Evolutionary conservation across 208 protist species (phyloP), one percentile per base, ranked within the genome.

Genomic region (Paratrypanosoma confusum): DNA sequence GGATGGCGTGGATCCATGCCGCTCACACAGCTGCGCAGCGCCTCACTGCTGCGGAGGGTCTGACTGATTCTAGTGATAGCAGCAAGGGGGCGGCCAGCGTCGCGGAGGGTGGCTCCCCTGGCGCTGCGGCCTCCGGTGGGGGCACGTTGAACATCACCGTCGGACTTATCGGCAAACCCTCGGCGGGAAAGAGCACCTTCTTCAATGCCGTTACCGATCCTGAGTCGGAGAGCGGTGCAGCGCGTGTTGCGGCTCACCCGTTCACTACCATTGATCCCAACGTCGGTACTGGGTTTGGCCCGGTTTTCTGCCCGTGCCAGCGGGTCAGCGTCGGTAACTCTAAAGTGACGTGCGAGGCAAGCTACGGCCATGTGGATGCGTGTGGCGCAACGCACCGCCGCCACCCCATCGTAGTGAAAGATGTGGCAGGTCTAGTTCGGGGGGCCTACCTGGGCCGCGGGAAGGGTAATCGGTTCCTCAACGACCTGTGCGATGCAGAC

Each of bases 201-300:
- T 95, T 96, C 58, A 97, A 96, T 62, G 88, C 89, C 35, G 61
- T 90, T 32, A 90, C 82, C 1, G 77, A 92, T 48, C 84, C 84
- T 6, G 48, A 67, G 17, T 67, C 48, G 38, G 84, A 84, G 62
- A 64, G 56, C 32, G 67, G 56, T n/a, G 86, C 71, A 5, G 93
- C 93, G 31, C 71, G 74, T 4, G 81, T 95, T 2, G 90, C 81
- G 11, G 80, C 87, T 3, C 90, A 90, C 37, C 93, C 93, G 1
- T 97, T 97, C 53, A 97, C 93, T 1, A 97, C 93, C 1, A 96
- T 97, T 39, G 73, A 92, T 18, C 89, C 93, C 0, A 97, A 97
- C 50, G 52, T 87, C 7, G 84, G 74, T 10, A 47, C 47, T 22
- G 76, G 57, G 3, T 64, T 86, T 41, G 70, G 53, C 23, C 58